These are phyloP conservation scores for Helotiales sp. DNA, from an alignment of 2,329 filamentous ascomycete species.

Conservation along the genomic window DNA sequence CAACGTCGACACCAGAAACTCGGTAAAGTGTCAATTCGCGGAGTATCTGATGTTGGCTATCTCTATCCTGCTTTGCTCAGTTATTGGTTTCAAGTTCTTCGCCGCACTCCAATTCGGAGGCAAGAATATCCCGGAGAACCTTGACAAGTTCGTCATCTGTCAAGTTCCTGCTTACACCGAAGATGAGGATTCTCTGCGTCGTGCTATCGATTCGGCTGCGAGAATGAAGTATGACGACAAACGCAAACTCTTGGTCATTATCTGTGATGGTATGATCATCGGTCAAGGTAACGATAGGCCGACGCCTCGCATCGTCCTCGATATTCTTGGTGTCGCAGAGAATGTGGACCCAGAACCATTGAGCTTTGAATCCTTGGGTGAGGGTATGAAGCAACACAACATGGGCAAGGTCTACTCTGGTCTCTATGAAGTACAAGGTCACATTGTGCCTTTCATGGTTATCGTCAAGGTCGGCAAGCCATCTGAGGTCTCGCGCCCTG, in stretches of 20 bases:
- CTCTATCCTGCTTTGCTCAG: constrained; percentile 73
- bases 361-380: constrained; percentile 94
- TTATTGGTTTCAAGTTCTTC: constrained; percentile 95
- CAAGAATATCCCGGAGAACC: constrained; percentile 90
- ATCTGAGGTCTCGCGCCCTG: constrained; percentile 72
- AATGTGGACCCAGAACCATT: constrained; percentile 92
- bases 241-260: constrained; percentile 86
- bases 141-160: constrained; percentile 98
- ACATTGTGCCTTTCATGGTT: constrained; percentile 97
- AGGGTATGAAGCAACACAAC: constrained; percentile 97
- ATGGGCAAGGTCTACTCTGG: constrained; percentile 99
- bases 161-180: constrained; percentile 98
- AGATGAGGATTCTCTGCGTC: constrained; percentile 94
- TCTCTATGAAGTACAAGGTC: constrained; percentile 94
- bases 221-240: constrained; percentile 98
- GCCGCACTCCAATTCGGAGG: constrained; percentile 91
- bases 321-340: constrained; percentile 94
- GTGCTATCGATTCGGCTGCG: constrained; percentile 94
- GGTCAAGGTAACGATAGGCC: constrained; percentile 96
- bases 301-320: constrained; percentile 91
- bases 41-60: constrained; percentile 87
- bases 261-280: constrained; percentile 99
- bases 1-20: constrained; percentile 88
- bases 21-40: constrained; percentile 79
- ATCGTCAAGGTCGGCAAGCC: constrained; percentile 93